Evolutionary conservation across 768 basidiomycete genomes (phyloP), one percentile per base, ranked within the genome.

Genomic region (Mycena kentingensis): DNA sequence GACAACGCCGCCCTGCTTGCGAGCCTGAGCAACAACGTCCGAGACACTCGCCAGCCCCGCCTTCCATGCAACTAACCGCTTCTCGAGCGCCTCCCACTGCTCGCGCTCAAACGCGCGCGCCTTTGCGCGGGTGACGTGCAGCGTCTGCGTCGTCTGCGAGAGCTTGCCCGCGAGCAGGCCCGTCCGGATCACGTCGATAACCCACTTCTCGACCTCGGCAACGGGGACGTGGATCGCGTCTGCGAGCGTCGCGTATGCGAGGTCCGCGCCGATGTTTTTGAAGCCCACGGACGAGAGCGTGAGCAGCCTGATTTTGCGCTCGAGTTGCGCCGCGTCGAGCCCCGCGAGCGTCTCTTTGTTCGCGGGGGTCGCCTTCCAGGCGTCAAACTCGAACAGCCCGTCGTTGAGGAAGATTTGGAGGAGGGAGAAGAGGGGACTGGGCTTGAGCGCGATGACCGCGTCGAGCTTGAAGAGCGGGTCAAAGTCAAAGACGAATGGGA

Each of bases 131-230:
- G 80, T 82, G 53, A 94, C 79, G 57, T 83, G 84, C 32, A 94
- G 70, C 42, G 81, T 83, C 62, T 89, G 85, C 8, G 83, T 77
- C 1, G 84, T 82, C 65, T 95, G 93, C 2, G 90, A 89, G 43
- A 95, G 84, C 67, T 90, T 93, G 31, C 88, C 93, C 45, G 84
- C 82, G 27, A 93, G 67, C 38, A 94, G 80, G 24, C 87, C 85
- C 2, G 84, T 80, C 48, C 92, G 88, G 60, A 94, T 92, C 50
- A 87, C 85, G 70, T 93, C 90, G 56, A 94, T 93, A 34, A 85
- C 83, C 90, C 90, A 93, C 62, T 81, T 84, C 67, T 94, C 93
- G 25, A 94, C 90, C 53, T 89, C 75, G 22, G 78, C 72, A 19
- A 68, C 54, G 22, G 83, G 78, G 7, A 91, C 82, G 57, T 89